A percentile compares a stretch with the other conserved stretches of the same genome.
These are phyloP conservation scores for Brachypodium distachyon DNA, from an alignment of 202 grass and related monocot genomes.

Conservation along the genomic window DNA sequence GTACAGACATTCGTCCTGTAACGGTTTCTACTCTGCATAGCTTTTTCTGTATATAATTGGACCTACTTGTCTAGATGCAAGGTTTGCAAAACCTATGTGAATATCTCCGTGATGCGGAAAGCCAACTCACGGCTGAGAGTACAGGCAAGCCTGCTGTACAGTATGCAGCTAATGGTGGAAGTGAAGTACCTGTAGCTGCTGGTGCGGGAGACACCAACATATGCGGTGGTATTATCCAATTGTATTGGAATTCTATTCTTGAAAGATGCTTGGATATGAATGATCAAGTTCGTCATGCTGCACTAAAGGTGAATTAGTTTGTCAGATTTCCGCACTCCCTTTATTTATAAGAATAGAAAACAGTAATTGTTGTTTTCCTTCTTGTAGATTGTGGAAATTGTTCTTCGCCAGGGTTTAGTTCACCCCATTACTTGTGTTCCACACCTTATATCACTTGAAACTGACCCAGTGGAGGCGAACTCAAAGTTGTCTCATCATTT, in stretches of 20 bases:
- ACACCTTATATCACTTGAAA: slow-evolving; percentile 96
- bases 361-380: slow-evolving; percentile 8
- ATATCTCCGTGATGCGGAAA: slow-evolving; percentile 93
- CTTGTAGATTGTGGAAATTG: slow-evolving; percentile 95
- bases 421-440: slow-evolving; percentile 99
- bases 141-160: slow-evolving; percentile 27
- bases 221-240: slow-evolving; percentile 92
- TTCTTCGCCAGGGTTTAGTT: slow-evolving; percentile 96
- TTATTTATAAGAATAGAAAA: not conserved
- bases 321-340: slow-evolving; percentile 5
- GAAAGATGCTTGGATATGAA: slow-evolving; percentile 77
- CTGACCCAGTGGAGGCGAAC: slow-evolving; percentile 83
- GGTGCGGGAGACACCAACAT: slow-evolving; percentile 99
- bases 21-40: not conserved
- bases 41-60: not conserved
- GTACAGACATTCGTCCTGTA: slow-evolving; percentile 31
- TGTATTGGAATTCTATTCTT: slow-evolving; percentile 89
- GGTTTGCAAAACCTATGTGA: slow-evolving; percentile 95
- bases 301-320: slow-evolving; percentile 68
- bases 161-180: slow-evolving; percentile 43
- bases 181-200: slow-evolving; percentile 86
- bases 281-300: slow-evolving; percentile 73
- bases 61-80: slow-evolving; percentile 55
- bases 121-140: slow-evolving; percentile 57
- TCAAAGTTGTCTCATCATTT: slow-evolving; percentile 94